A percentile compares a stretch with the other conserved stretches of the same genome.
phyloP scores from a whole-genome alignment of 164 flowering plant genomes.

The Dillenia suffruticosa region DNA sequence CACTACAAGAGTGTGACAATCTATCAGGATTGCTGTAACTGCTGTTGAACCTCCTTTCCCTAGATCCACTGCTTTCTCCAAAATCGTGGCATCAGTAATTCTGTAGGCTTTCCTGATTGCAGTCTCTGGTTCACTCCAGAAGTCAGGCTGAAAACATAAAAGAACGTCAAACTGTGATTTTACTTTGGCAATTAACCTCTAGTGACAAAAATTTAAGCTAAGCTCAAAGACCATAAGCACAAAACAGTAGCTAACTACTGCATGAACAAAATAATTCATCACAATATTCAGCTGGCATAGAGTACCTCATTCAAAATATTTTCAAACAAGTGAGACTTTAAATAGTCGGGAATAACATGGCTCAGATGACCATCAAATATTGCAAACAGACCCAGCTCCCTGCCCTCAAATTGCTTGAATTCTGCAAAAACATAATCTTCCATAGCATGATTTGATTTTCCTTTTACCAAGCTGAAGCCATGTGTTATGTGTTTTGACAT shows the following conservation, averaged over 20 bases:
- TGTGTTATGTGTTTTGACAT: conserved; percentile 59
- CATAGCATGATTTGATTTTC: conserved; percentile 74
- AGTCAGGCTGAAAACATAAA: conserved; percentile 52
- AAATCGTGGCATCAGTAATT: conserved; percentile 54
- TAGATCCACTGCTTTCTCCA: conserved; percentile 66
- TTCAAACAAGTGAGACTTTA: conserved; percentile 67
- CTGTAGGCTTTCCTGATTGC: conserved; percentile 72
- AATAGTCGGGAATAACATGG: conserved; percentile 68
- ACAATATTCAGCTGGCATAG: neutral
- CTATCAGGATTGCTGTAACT: conserved; percentile 85
- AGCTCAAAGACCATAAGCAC: no score
- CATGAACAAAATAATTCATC: no score
- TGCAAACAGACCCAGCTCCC: conserved; percentile 90
- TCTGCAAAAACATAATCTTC: conserved; percentile 87
- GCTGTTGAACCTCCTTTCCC: conserved; percentile 98
- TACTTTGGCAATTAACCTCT: no score
- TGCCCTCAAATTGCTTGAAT: conserved; percentile 60
- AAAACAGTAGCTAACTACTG: neutral
- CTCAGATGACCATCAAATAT: conserved; percentile 95
- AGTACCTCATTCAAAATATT: conserved; percentile 85
- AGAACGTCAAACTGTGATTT: neutral
- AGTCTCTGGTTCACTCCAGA: conserved; percentile 71
- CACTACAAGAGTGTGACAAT: conserved; percentile 69
- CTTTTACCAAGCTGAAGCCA: conserved; percentile 80
- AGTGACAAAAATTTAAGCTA: no score